Evolutionary conservation across 2,329 filamentous ascomycete species (phyloP).

Genomic region (Diplodia corticola): DNA sequence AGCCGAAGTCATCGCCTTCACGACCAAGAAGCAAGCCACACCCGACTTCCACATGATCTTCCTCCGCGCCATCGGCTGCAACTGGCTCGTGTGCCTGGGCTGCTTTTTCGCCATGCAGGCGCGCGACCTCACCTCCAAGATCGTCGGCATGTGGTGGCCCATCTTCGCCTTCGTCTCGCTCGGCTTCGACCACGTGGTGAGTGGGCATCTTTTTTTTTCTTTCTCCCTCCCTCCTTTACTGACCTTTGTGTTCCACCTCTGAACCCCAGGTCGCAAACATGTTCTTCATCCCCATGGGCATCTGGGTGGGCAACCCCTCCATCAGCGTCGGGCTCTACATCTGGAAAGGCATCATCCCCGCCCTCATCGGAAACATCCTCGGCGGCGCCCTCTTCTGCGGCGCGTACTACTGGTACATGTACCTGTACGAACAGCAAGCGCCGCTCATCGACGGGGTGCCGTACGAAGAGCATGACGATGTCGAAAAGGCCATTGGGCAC

Average conservation of each 20-base stretch:
- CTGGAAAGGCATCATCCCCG: conserved; percentile 34
- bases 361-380: conserved; percentile 30
- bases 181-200: conserved; percentile 31
- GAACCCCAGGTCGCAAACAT: conserved; percentile 31
- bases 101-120: conserved; percentile 30
- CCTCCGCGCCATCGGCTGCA: conserved; percentile 29
- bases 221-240: too few species aligned
- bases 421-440: conserved; percentile 14
- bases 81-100: conserved; percentile 31
- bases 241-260: too few species aligned
- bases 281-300: conserved; percentile 33
- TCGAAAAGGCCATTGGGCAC: not conserved
- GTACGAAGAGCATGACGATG: conserved; percentile 1
- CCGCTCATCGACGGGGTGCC: conserved; percentile 14
- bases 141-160: conserved; percentile 34
- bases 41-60: conserved; percentile 29
- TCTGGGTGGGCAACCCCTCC: conserved; percentile 28
- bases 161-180: conserved; percentile 31
- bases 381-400: conserved; percentile 25
- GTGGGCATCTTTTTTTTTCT: fast-evolving
- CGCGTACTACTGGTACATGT: conserved; percentile 21
- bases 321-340: conserved; percentile 32
- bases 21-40: conserved; percentile 27
- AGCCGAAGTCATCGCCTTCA: conserved; percentile 28
- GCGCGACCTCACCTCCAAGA: conserved; percentile 29